phyloP scores from a whole-genome alignment of 179 eudicot species.

The Corrigiola litoralis region DNA sequence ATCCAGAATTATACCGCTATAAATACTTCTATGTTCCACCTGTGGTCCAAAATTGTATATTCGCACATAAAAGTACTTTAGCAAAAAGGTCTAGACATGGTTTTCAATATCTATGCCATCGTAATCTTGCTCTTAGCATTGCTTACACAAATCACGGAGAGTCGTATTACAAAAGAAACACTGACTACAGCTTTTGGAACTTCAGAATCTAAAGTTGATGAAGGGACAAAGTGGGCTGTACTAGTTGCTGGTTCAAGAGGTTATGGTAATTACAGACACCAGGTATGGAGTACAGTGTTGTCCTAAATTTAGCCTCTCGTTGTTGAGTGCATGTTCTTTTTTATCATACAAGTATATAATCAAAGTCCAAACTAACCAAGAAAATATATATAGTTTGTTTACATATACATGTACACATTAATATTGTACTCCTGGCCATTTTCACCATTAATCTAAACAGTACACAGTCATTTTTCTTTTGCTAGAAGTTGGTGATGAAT shows the following conservation, averaged over 20 bases:
- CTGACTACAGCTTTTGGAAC: not conserved
- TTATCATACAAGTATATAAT: not conserved
- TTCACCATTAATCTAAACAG: too few species aligned
- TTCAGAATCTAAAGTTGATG: not conserved
- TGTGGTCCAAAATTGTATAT: too few species aligned
- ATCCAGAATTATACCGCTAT: too few species aligned
- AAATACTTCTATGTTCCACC: too few species aligned
- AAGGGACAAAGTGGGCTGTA: constrained; percentile 36
- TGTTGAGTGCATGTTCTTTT: not conserved
- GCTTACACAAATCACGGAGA: constrained; percentile 2
- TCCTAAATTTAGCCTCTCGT: not conserved
- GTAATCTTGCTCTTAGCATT: constrained; percentile 2
- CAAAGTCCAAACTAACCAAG: too few species aligned
- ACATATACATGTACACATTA: too few species aligned
- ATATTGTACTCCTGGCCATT: too few species aligned
- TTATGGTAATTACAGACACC: constrained; percentile 33
- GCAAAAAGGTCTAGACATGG: not conserved
- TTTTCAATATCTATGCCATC: not conserved
- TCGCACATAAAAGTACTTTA: too few species aligned
- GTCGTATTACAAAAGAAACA: constrained; percentile 16
- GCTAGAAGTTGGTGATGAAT: too few species aligned
- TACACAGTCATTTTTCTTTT: too few species aligned
- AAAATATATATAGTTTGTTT: too few species aligned
- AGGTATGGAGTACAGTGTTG: constrained; percentile 11
- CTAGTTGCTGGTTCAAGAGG: constrained; percentile 36